Conservation (phyloP, 78 protist species). For the Isochrysis galbana region DNA sequence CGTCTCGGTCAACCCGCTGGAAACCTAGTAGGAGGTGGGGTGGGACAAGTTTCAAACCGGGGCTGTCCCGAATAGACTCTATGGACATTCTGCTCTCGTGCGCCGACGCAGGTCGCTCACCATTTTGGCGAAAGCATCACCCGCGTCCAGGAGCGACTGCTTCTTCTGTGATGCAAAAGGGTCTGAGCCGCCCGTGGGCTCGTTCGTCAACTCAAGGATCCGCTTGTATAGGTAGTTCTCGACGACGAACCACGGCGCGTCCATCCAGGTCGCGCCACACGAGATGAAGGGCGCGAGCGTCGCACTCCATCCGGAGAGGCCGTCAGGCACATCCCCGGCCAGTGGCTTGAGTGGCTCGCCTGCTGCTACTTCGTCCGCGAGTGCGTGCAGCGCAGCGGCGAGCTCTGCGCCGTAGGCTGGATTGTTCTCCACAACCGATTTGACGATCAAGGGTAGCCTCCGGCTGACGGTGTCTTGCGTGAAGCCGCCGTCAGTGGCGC, state of each 20-base stretch:
- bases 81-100: no score
- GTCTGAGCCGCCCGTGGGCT: background rate
- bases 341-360: background rate
- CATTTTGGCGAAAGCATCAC: background rate
- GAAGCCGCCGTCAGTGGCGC: no score
- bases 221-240: constrained; percentile 9
- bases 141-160: background rate
- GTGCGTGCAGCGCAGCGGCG: background rate
- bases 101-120: no score
- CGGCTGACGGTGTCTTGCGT: background rate
- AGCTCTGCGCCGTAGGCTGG: background rate
- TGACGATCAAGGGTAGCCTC: background rate
- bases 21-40: no score
- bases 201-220: background rate
- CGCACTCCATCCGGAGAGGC: no score
- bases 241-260: background rate
- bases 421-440: background rate
- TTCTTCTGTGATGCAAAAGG: background rate
- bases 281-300: background rate
- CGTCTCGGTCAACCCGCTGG: background rate
- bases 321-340: no score
- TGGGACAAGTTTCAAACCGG: no score
- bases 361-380: background rate
- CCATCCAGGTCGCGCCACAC: background rate
- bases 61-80: no score